phyloP scores from a whole-genome alignment of 2,329 filamentous ascomycete species.

The Colletotrichum kahawae region DNA sequence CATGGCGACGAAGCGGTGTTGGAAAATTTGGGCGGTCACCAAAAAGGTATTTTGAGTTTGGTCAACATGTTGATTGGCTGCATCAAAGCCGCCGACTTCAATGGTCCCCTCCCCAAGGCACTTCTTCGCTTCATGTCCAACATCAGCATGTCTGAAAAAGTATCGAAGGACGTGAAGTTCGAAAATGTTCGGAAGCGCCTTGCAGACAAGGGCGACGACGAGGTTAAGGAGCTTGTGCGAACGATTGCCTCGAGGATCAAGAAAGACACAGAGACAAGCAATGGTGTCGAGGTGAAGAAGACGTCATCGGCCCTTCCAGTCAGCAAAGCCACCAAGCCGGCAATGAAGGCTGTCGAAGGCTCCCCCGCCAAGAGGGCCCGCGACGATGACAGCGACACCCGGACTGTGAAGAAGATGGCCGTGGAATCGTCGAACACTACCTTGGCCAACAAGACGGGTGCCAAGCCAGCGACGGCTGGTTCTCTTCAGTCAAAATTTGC shows the following conservation, averaged over 20 bases:
- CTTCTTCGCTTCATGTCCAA: constrained; percentile 65
- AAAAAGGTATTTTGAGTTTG: constrained; percentile 60
- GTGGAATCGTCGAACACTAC: constrained; percentile 40
- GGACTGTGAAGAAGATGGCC: constrained; percentile 47
- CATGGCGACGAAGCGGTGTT: constrained; percentile 61
- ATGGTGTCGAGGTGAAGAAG: constrained; percentile 28
- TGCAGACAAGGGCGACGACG: constrained; percentile 67
- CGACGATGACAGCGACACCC: constrained; percentile 45
- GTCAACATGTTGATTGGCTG: constrained; percentile 60
- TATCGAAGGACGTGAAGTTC: constrained; percentile 69
- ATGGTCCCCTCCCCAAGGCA: constrained; percentile 58
- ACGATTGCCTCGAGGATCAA: constrained; percentile 57
- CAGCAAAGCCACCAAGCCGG: constrained; percentile 31
- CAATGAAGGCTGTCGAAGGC: constrained; percentile 33
- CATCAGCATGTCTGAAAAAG: constrained; percentile 66
- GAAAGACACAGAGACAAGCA: constrained; percentile 36
- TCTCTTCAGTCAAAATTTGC: constrained; percentile 30
- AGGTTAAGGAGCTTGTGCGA: constrained; percentile 65
- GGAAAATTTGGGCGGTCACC: constrained; percentile 62
- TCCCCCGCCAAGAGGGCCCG: constrained; percentile 39
- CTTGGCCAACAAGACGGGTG: constrained; percentile 44
- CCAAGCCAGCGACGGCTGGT: constrained; percentile 33
- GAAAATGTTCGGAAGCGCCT: constrained; percentile 68
- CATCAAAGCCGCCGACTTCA: constrained; percentile 57
- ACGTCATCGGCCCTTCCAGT: constrained; percentile 11